Conservation (phyloP, 164 flowering plant species). For the Nelumbo lutea region DNA sequence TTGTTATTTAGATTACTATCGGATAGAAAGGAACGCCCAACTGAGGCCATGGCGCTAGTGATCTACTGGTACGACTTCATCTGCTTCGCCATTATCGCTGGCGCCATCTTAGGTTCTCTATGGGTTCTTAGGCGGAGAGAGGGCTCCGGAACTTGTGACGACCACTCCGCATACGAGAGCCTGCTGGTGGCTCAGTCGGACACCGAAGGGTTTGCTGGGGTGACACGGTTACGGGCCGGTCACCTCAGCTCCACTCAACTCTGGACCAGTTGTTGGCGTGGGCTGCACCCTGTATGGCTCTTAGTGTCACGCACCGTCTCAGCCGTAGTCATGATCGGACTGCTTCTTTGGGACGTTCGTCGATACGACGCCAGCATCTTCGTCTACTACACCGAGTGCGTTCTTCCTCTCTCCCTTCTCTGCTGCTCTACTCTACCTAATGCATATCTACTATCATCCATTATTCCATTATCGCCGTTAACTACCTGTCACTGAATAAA, state of each 20-base stretch:
- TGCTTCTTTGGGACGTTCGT: slow-evolving; percentile 46
- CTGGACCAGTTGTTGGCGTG: slow-evolving; percentile 67
- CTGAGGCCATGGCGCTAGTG: slow-evolving; percentile 33
- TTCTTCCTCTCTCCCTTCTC: background rate
- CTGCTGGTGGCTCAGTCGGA: slow-evolving; percentile 22
- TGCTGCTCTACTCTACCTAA: no score
- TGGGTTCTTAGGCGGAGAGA: slow-evolving; percentile 37
- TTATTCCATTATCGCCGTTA: no score
- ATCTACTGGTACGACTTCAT: slow-evolving; percentile 54
- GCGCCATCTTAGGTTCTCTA: slow-evolving; percentile 29
- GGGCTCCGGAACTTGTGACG: slow-evolving; percentile 16
- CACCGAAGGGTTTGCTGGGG: slow-evolving; percentile 12
- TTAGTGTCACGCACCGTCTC: slow-evolving; percentile 33
- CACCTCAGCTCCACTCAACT: slow-evolving; percentile 34
- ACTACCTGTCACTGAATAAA: background rate
- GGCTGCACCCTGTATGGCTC: slow-evolving; percentile 57
- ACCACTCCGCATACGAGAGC: slow-evolving; percentile 29
- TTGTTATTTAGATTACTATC: no score
- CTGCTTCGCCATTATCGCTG: slow-evolving; percentile 50
- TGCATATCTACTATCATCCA: no score
- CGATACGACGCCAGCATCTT: slow-evolving; percentile 37
- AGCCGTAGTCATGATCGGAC: slow-evolving; percentile 24
- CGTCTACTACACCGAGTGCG: slow-evolving; percentile 69
- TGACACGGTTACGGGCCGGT: slow-evolving; percentile 19
- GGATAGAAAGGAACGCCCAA: no score